phyloP scores from a whole-genome alignment of 768 basidiomycete species.

The Tephrocybe sp. region DNA sequence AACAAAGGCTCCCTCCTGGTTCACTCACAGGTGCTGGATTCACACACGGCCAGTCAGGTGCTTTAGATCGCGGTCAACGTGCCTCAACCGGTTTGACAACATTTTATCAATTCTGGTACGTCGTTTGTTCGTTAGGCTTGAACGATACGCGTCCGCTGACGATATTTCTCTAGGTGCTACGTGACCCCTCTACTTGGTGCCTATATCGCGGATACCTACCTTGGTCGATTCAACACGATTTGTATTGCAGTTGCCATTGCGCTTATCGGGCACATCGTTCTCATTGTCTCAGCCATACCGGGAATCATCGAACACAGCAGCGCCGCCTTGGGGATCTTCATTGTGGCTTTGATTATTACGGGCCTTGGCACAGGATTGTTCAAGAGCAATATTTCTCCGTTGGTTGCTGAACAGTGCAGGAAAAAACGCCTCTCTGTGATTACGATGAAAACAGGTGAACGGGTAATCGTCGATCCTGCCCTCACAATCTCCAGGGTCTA shows the following conservation, averaged over 20 bases:
- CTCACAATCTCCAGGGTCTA: conserved; percentile 70
- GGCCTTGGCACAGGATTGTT: conserved; percentile 65
- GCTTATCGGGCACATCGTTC: conserved; percentile 61
- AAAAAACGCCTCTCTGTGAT: conserved; percentile 50
- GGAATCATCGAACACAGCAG: conserved; percentile 34
- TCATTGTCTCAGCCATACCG: conserved; percentile 65
- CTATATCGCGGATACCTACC: conserved; percentile 68
- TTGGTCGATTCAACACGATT: conserved; percentile 76
- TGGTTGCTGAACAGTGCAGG: conserved; percentile 76
- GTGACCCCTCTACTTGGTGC: conserved; percentile 67
- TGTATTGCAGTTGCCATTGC: conserved; percentile 57
- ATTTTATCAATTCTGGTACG: conserved; percentile 69
- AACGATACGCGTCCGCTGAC: neutral
- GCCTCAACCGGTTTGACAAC: conserved; percentile 71
- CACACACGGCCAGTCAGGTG: conserved; percentile 56
- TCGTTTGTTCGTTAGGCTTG: neutral
- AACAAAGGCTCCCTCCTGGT: conserved; percentile 61
- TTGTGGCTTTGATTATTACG: conserved; percentile 59
- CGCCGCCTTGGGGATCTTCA: conserved; percentile 16
- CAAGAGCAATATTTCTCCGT: conserved; percentile 75
- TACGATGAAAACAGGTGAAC: conserved; percentile 53
- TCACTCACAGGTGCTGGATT: conserved; percentile 66
- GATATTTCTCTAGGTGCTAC: conserved; percentile 46
- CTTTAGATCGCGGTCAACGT: conserved; percentile 63
- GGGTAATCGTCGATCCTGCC: conserved; percentile 70